phyloP scores from a whole-genome alignment of 2,329 filamentous ascomycete species.

The Diaporthe humulicola region DNA sequence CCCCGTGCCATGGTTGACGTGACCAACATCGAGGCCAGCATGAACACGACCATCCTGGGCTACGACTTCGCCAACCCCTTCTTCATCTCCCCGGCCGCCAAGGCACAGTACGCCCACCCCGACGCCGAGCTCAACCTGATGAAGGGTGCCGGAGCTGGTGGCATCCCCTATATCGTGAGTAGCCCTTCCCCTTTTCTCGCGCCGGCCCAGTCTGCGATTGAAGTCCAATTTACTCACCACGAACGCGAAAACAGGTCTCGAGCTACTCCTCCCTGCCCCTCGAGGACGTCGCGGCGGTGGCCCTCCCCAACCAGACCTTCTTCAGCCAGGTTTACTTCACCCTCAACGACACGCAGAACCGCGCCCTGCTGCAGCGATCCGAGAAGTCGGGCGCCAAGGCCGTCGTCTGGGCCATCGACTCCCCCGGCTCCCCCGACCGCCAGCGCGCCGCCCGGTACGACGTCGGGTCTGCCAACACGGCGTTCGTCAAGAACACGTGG shows the following conservation, averaged over 20 bases:
- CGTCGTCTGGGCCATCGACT: conserved; percentile 56
- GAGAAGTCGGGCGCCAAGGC: conserved; percentile 52
- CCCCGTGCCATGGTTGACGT: conserved; percentile 66
- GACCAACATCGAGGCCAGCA: conserved; percentile 55
- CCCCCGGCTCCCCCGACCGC: conserved; percentile 54
- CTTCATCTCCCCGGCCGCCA: conserved; percentile 65
- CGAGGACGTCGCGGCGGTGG: conserved; percentile 53
- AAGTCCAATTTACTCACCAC: not conserved
- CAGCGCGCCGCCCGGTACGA: conserved; percentile 56
- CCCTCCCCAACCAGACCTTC: conserved; percentile 51
- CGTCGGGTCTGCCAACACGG: conserved; percentile 51
- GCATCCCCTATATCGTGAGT: conserved; percentile 64
- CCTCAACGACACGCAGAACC: conserved; percentile 51
- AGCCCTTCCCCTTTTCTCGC: not conserved
- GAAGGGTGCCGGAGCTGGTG: conserved; percentile 59
- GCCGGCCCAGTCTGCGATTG: not conserved
- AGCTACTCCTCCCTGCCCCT: conserved; percentile 51
- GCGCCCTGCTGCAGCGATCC: conserved; percentile 48
- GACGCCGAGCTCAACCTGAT: conserved; percentile 64
- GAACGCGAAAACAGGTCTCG: conserved; percentile 46
- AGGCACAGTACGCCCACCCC: conserved; percentile 58
- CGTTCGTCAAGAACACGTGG: conserved; percentile 46
- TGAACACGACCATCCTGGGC: conserved; percentile 63
- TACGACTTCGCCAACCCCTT: conserved; percentile 68
- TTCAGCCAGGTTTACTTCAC: conserved; percentile 52